Base-by-base conservation (phyloP, 2,329 filamentous ascomycete species). In the Aspergillus sojae region DNA sequence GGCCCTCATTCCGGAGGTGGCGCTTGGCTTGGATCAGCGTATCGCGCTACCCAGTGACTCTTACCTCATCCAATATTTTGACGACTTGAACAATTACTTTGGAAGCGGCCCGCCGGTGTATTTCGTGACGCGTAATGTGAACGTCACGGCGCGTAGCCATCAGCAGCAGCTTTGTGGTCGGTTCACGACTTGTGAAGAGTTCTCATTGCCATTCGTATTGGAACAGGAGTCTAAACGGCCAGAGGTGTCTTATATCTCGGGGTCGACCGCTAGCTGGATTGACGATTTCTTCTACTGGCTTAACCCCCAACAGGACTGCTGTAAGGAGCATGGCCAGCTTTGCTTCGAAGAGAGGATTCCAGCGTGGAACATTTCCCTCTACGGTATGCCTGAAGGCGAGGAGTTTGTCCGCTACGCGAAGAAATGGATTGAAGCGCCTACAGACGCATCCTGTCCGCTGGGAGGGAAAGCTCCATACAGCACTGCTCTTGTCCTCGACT, bases 221-320 rank as follows among this genome's bases (percentile, higher is more conserved):
- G 96, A 99, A 75, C 92, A 95, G 70, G 96, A 99, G 80, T 89
- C 95, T 12, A 98, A 97, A 80, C 88, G 95, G 43, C 86, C 93
- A 0, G 87, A 96, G 7, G 84, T 94, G 1, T 97, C 93, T 1
- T 98, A 93, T 77, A 92, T 99, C 68, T 86, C 93, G 7, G 89
- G 94, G 11, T 91, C 93, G 0, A 89, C 94, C 0, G 95, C 96
- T 3, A 97, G 91, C 77, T 99, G 95, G 95, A 86, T 99, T 21
- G 95, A 99, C 68, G 95, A 99, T 75, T 98, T 93, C 80, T 93
- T 98, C 79, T 86, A 92, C 64, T 99, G 95, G 94, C 82, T 98
- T n/a, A 96, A 98, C 70, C 95, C 95, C 0, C 86, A 88, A 58
- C 86, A 92, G 50, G 91, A 93, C 52, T 89, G 88, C 80, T 97